Conservation (phyloP, 2,329 filamentous ascomycete species). For the Nemania diffusa region DNA sequence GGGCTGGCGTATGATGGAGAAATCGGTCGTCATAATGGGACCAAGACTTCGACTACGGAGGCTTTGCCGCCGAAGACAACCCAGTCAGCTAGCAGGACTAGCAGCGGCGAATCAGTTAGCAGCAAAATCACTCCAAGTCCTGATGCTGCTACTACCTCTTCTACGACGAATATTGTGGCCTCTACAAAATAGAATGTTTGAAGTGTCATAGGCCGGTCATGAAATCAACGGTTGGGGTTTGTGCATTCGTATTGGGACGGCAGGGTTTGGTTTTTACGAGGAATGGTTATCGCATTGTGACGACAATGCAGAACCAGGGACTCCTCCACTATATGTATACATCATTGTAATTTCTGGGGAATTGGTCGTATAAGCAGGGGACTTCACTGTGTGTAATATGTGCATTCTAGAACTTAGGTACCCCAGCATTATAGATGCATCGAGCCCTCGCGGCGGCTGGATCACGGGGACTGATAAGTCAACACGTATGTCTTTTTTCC, state of each 20-base stretch:
- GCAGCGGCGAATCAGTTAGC: neutral
- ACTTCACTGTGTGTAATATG: conserved; percentile 4
- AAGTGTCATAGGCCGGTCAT: neutral
- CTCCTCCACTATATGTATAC: conserved; percentile 11
- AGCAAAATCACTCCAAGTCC: neutral
- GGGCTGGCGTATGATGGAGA: conserved; percentile 45
- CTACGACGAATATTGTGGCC: neutral
- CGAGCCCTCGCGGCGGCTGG: neutral
- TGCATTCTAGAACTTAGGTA: conserved; percentile 18
- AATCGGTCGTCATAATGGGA: conserved; percentile 32
- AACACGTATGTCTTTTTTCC: conserved; percentile 5
- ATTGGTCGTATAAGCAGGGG: neutral
- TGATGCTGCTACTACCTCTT: neutral
- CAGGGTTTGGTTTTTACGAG: neutral
- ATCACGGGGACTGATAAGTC: conserved; percentile 10
- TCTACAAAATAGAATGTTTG: neutral
- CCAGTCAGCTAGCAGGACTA: neutral
- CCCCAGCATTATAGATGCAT: conserved; percentile 2
- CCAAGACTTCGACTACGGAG: conserved; percentile 26
- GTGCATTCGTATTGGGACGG: neutral
- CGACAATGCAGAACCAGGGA: neutral
- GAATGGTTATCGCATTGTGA: conserved; percentile 6
- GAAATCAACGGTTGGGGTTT: conserved; percentile 10
- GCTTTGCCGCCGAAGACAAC: conserved; percentile 29
- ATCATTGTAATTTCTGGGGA: conserved; percentile 5